phyloP scores from a whole-genome alignment of 2,329 filamentous ascomycete genomes.

The Cercospora brassicicola region DNA sequence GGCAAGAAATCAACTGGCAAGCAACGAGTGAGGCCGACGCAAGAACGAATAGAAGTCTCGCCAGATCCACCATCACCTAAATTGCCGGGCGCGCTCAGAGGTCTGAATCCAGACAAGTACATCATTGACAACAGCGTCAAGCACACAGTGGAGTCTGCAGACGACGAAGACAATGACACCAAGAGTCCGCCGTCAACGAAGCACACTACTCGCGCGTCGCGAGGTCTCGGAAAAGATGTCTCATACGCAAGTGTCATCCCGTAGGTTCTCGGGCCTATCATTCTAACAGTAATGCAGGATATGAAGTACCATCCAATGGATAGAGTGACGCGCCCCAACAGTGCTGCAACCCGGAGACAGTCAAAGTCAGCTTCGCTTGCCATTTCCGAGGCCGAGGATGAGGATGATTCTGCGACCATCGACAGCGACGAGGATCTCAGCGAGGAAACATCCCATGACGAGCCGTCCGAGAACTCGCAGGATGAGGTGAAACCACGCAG shows the following conservation, averaged over 20 bases:
- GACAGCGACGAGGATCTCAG: slow-evolving; percentile 9
- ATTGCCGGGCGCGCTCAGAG: slow-evolving; percentile 10
- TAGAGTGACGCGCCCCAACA: slow-evolving; percentile 26
- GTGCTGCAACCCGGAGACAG: slow-evolving; percentile 15
- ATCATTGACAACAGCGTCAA: slow-evolving; percentile 12
- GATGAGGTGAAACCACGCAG: not conserved
- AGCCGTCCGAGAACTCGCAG: slow-evolving; percentile 9
- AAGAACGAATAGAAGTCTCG: not conserved
- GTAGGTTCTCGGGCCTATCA: not conserved
- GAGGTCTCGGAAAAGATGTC: slow-evolving; percentile 17
- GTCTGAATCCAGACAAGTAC: slow-evolving; percentile 18
- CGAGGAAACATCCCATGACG: not conserved
- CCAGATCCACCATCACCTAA: not conserved
- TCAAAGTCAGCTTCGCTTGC: slow-evolving; percentile 18
- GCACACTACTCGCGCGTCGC: slow-evolving; percentile 23
- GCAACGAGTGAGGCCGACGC: not conserved
- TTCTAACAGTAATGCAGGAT: not conserved
- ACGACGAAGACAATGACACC: not conserved
- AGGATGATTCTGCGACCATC: not conserved
- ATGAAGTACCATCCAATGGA: slow-evolving; percentile 34
- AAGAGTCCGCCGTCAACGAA: not conserved
- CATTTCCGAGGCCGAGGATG: not conserved
- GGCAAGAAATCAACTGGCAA: not conserved
- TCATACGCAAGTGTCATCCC: not conserved
- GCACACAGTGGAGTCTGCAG: slow-evolving; percentile 10